These are phyloP conservation scores for Calocybe gambosa DNA, from an alignment of 1,284 basidiomycete genomes.

Conservation along the genomic window DNA sequence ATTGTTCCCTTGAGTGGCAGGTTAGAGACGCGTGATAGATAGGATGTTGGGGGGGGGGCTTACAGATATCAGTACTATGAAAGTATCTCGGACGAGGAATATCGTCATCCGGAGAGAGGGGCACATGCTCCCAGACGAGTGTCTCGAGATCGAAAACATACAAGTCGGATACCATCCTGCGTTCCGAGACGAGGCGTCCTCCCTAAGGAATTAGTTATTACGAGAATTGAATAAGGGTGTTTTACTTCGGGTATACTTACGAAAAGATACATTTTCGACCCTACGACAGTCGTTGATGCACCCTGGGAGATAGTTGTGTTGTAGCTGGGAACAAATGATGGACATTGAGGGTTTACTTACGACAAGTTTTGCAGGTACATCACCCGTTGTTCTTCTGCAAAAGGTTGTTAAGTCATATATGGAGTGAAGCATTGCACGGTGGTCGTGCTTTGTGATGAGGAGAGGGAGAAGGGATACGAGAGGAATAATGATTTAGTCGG, in stretches of 20 bases:
- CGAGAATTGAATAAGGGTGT: neutral
- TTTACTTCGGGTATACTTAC: constrained; percentile 50
- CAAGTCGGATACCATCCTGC: constrained; percentile 83
- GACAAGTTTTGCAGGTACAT: constrained; percentile 85
- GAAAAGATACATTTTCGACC: constrained; percentile 81
- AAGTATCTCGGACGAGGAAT: constrained; percentile 81
- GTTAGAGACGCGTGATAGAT: neutral
- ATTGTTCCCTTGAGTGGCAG: constrained; percentile 64
- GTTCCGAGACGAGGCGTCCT: constrained; percentile 79
- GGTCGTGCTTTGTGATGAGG: neutral
- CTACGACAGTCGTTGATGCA: constrained; percentile 79
- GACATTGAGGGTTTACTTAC: constrained; percentile 42
- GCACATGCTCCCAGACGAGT: constrained; percentile 71
- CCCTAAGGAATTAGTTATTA: constrained; percentile 44
- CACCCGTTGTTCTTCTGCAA: constrained; percentile 75
- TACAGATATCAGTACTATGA: constrained; percentile 85
- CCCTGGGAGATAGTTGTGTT: constrained; percentile 40
- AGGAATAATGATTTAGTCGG: constrained; percentile 12
- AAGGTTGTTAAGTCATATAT: constrained; percentile 86
- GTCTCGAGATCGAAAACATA: constrained; percentile 81
- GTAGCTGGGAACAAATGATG: neutral
- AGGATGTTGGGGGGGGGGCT: constrained; percentile 23
- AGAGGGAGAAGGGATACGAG: constrained; percentile 4
- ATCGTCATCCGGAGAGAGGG: constrained; percentile 58
- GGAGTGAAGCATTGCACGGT: constrained; percentile 57